These are phyloP conservation scores for Eucalyptus marginata DNA, from an alignment of 345 rosid species.

Conservation along the genomic window DNA sequence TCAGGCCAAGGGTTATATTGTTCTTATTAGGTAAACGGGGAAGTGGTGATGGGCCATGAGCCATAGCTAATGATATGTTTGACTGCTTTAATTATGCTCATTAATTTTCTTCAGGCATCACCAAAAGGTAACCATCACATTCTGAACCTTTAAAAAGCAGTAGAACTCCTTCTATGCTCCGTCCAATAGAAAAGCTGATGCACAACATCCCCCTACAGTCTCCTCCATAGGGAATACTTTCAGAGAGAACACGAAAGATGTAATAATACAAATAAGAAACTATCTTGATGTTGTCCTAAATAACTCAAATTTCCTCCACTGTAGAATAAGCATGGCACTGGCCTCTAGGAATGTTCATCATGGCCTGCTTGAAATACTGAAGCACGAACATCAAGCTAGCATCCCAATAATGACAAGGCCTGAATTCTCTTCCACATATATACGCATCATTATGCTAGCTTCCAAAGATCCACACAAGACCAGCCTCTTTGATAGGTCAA, in stretches of 20 bases:
- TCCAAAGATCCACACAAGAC: constrained; percentile 39
- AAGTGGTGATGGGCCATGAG: not conserved
- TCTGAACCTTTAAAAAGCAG: not conserved
- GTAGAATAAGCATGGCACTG: not conserved
- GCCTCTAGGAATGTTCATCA: not conserved
- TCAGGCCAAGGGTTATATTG: not conserved
- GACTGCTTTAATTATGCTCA: not conserved
- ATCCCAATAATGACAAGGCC: not conserved
- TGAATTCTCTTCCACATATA: constrained; percentile 7
- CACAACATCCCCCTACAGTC: not conserved
- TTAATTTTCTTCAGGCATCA: not conserved
- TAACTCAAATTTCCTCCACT: not conserved
- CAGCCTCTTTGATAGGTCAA: constrained; percentile 35
- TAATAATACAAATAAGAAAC: not conserved
- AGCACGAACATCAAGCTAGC: not conserved
- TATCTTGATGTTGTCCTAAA: not conserved
- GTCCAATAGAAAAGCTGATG: not conserved
- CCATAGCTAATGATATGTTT: not conserved
- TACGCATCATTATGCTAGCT: constrained; percentile 23
- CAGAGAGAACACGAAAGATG: not conserved
- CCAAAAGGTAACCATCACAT: not conserved
- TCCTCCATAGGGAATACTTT: not conserved
- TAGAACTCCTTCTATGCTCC: not conserved
- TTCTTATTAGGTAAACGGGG: not conserved
- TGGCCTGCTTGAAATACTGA: not conserved